A percentile compares a stretch with the other conserved stretches of the same genome.
These are phyloP conservation scores for Gossypium laxum DNA, from an alignment of 441 rosid species.

Conservation along the genomic window DNA sequence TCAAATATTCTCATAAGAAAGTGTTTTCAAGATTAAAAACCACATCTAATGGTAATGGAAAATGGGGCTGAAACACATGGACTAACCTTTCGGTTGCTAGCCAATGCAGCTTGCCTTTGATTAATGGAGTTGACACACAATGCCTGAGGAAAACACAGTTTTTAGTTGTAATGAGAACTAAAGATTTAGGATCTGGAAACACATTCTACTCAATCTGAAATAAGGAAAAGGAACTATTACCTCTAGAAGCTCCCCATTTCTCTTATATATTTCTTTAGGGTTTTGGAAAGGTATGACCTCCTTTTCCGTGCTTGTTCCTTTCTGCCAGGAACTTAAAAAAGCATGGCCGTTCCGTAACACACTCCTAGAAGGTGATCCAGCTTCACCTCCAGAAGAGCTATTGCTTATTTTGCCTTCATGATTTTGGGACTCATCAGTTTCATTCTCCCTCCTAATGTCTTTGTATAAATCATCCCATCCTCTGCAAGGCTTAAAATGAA, in stretches of 20 bases:
- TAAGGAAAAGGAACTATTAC: constrained; percentile 26
- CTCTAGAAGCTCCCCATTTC: constrained; percentile 88
- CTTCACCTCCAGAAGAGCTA: constrained; percentile 29
- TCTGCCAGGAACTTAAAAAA: constrained; percentile 47
- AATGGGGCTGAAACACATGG: background rate
- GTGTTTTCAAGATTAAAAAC: background rate
- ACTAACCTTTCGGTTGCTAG: constrained; percentile 88
- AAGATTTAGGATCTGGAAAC: constrained; percentile 5
- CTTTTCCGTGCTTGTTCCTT: constrained; percentile 31
- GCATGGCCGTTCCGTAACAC: constrained; percentile 33
- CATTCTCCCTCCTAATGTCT: constrained; percentile 30
- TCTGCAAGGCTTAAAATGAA: constrained; percentile 29
- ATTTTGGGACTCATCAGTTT: constrained; percentile 24
- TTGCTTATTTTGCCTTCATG: constrained; percentile 30
- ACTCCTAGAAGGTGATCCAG: constrained; percentile 31
- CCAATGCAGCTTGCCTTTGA: constrained; percentile 68
- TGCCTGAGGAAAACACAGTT: constrained; percentile 50
- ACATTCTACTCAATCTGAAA: constrained; percentile 2
- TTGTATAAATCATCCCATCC: constrained; percentile 53
- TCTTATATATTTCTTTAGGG: constrained; percentile 66
- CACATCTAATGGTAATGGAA: background rate
- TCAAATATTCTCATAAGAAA: background rate
- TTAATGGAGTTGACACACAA: constrained; percentile 61
- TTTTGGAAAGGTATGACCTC: constrained; percentile 42
- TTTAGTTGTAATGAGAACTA: constrained; percentile 12